phyloP scores from a whole-genome alignment of 345 rosid genomes.

The Eucalyptus paniculata region DNA sequence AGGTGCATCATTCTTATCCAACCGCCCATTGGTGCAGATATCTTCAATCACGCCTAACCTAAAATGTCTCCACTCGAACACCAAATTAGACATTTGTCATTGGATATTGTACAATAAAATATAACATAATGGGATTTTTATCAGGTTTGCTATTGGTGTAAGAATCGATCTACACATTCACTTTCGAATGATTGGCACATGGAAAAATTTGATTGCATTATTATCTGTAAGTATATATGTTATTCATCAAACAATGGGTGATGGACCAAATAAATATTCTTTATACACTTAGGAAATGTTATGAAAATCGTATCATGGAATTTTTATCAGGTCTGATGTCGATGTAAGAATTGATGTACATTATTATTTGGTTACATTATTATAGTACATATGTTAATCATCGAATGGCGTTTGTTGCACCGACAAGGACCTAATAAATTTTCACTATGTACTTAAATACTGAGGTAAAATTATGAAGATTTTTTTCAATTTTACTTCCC shows the following conservation, averaged over 20 bases:
- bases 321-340: rapidly evolving
- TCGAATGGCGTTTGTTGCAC: rapidly evolving
- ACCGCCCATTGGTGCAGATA: neutral
- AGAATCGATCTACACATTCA: neutral
- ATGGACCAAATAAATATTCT: neutral
- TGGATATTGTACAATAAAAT: neutral
- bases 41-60: neutral
- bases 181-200: too few relatives aligned
- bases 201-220: neutral
- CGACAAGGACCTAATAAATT: neutral
- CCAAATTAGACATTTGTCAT: neutral
- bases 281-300: neutral
- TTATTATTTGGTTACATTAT: too few relatives aligned
- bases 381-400: too few relatives aligned
- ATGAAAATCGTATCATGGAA: rapidly evolving
- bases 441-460: neutral
- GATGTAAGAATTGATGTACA: too few relatives aligned
- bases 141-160: neutral
- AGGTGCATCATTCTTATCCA: neutral
- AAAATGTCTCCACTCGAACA: neutral
- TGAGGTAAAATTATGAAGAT: too few relatives aligned
- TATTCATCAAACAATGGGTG: rapidly evolving
- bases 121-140: neutral
- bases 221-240: neutral
- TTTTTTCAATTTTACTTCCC: neutral